Conservation (phyloP, 2,329 filamentous ascomycete species). For the Aspergillus sp. region DNA sequence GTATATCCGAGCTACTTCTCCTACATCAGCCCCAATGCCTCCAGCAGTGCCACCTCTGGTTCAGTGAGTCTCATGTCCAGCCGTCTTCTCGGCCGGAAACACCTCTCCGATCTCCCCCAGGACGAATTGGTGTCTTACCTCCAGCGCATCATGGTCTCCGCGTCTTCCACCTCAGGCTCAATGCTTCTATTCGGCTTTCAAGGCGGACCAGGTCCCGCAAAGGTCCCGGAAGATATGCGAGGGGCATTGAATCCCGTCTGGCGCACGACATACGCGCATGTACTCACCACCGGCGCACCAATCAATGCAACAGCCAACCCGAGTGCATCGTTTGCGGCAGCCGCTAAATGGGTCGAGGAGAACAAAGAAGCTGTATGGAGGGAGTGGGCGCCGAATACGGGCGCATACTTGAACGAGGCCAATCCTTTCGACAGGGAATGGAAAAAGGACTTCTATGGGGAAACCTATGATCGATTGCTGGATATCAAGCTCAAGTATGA, state of each 20-base stretch:
- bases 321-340: background rate
- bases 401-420: constrained; percentile 21
- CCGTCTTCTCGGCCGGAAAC: constrained; percentile 29
- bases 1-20: constrained; percentile 17
- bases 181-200: constrained; percentile 21
- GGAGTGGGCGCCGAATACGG: constrained; percentile 17
- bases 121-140: constrained; percentile 6
- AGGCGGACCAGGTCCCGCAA: constrained; percentile 9
- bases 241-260: constrained; percentile 25
- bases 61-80: constrained; percentile 24
- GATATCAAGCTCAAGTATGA: constrained; percentile 25
- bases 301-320: constrained; percentile 7
- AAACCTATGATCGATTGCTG: constrained; percentile 21
- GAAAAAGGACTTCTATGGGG: constrained; percentile 21
- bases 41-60: constrained; percentile 21
- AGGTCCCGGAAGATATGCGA: constrained; percentile 2
- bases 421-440: constrained; percentile 11
- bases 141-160: constrained; percentile 6
- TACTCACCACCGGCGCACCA: constrained; percentile 20
- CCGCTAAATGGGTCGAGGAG: constrained; percentile 7
- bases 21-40: constrained; percentile 16
- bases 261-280: constrained; percentile 28
- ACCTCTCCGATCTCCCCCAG: constrained; percentile 18
- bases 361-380: constrained; percentile 17
- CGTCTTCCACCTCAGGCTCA: constrained; percentile 17